Evolutionary conservation across 257 asterid species (phyloP).

Genomic region (Solanum commersonii): DNA sequence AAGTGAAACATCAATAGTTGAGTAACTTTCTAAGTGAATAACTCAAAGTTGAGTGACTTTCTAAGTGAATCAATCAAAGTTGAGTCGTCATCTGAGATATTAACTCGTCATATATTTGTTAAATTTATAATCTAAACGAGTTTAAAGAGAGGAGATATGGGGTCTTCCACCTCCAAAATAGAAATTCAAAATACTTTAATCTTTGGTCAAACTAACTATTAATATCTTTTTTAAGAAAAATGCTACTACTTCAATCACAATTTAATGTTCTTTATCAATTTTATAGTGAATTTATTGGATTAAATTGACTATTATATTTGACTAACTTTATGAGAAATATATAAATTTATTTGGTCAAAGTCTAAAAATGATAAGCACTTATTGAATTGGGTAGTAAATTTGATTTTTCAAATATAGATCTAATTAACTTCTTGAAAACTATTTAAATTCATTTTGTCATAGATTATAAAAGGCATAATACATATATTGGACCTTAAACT

Average conservation of each 20-base stretch:
- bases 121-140: not conserved
- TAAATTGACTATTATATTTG: not conserved
- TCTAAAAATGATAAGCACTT: no score
- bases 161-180: not conserved
- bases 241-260: not conserved
- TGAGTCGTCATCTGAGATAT: no score
- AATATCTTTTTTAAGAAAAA: not conserved
- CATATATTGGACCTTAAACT: no score
- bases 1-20: no score
- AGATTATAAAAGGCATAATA: no score
- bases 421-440: not conserved
- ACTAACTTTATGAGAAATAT: not conserved
- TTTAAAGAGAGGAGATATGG: not conserved
- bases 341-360: not conserved
- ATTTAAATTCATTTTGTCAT: not conserved
- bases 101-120: not conserved
- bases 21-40: no score
- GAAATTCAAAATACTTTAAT: not conserved
- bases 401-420: not conserved
- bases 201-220: not conserved
- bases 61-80: no score
- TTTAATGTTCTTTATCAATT: not conserved
- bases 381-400: not conserved
- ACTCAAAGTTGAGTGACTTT: no score
- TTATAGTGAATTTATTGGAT: not conserved